Base-by-base conservation (phyloP, 2,329 filamentous ascomycete genomes). In the Aureobasidium sp. region DNA sequence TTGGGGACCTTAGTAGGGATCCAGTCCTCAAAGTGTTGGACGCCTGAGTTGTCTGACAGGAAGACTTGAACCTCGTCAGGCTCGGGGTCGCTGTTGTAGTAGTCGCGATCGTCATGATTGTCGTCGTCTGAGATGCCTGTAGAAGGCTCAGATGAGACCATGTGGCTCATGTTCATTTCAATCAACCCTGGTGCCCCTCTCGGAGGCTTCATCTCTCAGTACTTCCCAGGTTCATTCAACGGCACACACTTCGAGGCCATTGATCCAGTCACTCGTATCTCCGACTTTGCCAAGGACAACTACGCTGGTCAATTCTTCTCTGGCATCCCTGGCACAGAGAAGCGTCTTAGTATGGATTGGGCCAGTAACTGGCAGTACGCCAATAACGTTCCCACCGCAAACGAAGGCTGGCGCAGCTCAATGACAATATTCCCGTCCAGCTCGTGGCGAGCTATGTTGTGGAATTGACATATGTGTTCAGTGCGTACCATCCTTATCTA, bases 341-440 rank as follows among this genome's bases (percentile, higher is more conserved):
- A 75, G 36, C 75, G 77, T 44, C 68, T 84, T 58, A 79, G 74
- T 42, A 76, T 86, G 5, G 79, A 77, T 10, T 86, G 83, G 83
- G 81, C 81, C 0, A 80, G 76, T 60, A 86, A 86, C 64, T 85
- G 83, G 79, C 78, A 86, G 68, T 86, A 86, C 70, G 75, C 78
- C 9, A 63, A 68, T 21, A 42, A 74, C 2, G 81, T 84, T 0
- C 83, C 83, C 0, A 85, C 82, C 0, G 82, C 78, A 0, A 67
- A 70, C 6, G 81, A 85, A 66, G 76, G 78, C 30, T 86, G 81
- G 78, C 75, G 81, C 21, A 78, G 77, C 55, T 71, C 76, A 29
- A 82, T 82, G 79, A 77, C 76, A 2, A 66, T 83, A 1, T 80
- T 85, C 2, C 75, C 21, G 21, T 21, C 21, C 21, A 21, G 21